Percentiles rank a stretch among this genome's conserved stretches.
Evolutionary conservation across 2,329 filamentous ascomycete species (phyloP).

Genomic region (Samsoniella hepiali): DNA sequence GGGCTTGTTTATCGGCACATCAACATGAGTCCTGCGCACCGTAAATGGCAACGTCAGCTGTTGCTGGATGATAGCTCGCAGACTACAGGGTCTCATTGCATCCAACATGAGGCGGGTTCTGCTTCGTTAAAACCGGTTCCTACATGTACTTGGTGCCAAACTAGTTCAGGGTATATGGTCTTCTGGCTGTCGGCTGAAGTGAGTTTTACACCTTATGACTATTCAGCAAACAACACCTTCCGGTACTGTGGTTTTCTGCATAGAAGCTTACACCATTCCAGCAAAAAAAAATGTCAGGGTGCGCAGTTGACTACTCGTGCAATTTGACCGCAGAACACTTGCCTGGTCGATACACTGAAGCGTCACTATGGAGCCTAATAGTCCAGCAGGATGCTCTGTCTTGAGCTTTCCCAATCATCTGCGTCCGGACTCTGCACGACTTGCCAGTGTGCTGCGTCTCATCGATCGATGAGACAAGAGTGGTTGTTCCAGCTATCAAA

Average conservation of each 20-base stretch:
- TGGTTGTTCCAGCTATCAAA: background rate
- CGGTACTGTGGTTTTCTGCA: background rate
- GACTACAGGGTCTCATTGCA: background rate
- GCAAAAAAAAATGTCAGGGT: no score
- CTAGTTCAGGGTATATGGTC: background rate
- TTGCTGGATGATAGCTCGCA: background rate
- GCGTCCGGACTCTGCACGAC: background rate
- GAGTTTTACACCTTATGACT: background rate
- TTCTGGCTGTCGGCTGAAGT: background rate
- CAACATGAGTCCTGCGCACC: no score
- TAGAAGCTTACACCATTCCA: no score
- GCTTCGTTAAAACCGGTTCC: background rate
- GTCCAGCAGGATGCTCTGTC: background rate
- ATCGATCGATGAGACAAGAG: constrained; percentile 13
- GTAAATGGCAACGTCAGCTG: background rate
- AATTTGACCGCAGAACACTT: no score
- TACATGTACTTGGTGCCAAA: background rate
- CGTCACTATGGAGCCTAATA: no score
- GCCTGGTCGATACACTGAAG: no score
- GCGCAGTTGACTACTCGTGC: no score
- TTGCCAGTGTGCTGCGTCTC: constrained; percentile 11
- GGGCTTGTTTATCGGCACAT: background rate
- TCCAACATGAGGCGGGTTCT: background rate
- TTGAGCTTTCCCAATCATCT: background rate
- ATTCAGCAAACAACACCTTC: background rate